Conservation (phyloP, 805 yeast genomes). For the Candida alai region DNA sequence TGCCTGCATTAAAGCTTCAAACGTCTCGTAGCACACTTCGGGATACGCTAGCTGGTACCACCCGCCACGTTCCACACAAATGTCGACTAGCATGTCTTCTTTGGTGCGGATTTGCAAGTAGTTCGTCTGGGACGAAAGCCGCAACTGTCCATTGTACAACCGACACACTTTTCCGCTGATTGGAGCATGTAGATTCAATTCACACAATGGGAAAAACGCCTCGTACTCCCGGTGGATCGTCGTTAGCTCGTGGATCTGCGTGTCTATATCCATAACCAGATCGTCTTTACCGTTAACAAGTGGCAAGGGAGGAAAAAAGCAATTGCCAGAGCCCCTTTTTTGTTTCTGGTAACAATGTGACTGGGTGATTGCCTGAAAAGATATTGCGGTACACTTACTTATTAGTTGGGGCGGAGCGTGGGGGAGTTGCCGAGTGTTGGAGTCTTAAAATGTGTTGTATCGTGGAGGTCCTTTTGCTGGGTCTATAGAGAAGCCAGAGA, state of each 20-base stretch:
- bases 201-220: conserved; percentile 16
- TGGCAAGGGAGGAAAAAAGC: not conserved
- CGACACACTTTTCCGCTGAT: no score
- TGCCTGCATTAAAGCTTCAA: conserved; percentile 28
- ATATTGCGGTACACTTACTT: no score
- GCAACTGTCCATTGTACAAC: conserved; percentile 1
- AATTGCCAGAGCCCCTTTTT: not conserved
- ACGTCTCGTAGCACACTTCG: conserved; percentile 21
- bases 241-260: conserved; percentile 18
- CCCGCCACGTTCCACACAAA: conserved; percentile 25
- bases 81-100: conserved; percentile 13
- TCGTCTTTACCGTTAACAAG: not conserved
- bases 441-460: no score
- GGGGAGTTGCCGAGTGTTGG: no score
- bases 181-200: conserved; percentile 11
- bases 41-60: conserved; percentile 19
- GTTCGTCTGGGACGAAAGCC: conserved; percentile 6
- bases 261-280: conserved; percentile 14
- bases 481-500: no score
- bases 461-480: no score
- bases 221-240: conserved; percentile 19
- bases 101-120: conserved; percentile 13
- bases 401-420: no score
- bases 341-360: no score
- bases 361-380: no score